Conservation (phyloP, 345 rosid species). For the Euphorbia lathyris region DNA sequence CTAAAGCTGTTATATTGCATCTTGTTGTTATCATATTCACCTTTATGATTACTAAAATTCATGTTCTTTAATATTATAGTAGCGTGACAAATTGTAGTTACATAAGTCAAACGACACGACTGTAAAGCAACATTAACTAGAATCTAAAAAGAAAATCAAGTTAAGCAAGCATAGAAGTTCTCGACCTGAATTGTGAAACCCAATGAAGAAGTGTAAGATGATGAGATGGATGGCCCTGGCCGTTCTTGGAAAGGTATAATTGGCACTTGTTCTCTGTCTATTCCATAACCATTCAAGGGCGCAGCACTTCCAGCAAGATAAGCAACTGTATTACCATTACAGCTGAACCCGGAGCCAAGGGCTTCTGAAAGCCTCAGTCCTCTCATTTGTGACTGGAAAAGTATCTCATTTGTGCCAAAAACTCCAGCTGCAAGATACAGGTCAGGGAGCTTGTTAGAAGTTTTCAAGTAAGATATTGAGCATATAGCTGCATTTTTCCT, state of each 20-base stretch:
- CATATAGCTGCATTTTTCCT: background rate
- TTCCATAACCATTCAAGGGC: slow-evolving; percentile 39
- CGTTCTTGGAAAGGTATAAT: slow-evolving; percentile 29
- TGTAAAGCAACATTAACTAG: background rate
- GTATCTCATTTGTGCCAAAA: slow-evolving; percentile 42
- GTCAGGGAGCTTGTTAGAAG: background rate
- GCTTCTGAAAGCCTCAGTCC: slow-evolving; percentile 36
- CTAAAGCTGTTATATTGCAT: background rate
- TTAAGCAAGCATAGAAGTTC: background rate
- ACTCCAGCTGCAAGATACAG: slow-evolving; percentile 36
- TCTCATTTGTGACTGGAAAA: slow-evolving; percentile 40
- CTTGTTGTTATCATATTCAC: no score
- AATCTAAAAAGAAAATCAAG: background rate
- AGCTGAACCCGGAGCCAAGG: slow-evolving; percentile 44
- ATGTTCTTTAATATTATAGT: background rate
- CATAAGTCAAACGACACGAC: background rate
- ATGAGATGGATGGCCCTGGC: slow-evolving; percentile 47
- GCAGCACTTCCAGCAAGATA: slow-evolving; percentile 42
- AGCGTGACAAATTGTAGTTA: background rate
- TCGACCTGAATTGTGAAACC: slow-evolving; percentile 46
- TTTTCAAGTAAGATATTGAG: background rate
- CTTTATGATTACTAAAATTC: background rate
- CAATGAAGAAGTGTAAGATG: slow-evolving; percentile 36
- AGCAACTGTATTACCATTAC: slow-evolving; percentile 43
- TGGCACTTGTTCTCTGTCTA: slow-evolving; percentile 27